These are phyloP conservation scores for Paecilomyces sp. DNA, from an alignment of 2,329 filamentous ascomycete species.

Conservation along the genomic window DNA sequence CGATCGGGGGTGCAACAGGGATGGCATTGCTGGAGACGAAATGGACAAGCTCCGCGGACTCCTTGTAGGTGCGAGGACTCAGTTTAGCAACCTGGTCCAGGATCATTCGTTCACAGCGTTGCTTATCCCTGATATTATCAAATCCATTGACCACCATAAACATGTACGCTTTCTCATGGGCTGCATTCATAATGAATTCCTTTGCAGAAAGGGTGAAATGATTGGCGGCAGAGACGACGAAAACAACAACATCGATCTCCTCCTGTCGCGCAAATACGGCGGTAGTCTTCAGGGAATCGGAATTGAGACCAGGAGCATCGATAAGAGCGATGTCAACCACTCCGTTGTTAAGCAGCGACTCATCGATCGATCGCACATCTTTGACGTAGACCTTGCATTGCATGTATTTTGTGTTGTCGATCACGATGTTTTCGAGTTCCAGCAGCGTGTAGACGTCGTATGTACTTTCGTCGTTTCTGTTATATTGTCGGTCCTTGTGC, in stretches of 20 bases:
- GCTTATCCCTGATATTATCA: constrained; percentile 86
- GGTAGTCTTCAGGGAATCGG: constrained; percentile 93
- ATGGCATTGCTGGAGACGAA: constrained; percentile 98
- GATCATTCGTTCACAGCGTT: constrained; percentile 85
- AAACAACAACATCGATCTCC: constrained; percentile 97
- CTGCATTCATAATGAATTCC: constrained; percentile 94
- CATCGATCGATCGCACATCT: constrained; percentile 80
- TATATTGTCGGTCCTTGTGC: constrained; percentile 70
- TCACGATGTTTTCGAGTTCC: constrained; percentile 81
- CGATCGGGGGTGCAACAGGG: constrained; percentile 58
- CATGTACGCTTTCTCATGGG: constrained; percentile 94
- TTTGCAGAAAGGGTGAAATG: constrained; percentile 97
- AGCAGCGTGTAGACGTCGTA: constrained; percentile 77
- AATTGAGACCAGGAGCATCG: constrained; percentile 91
- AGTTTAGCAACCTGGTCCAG: constrained; percentile 79
- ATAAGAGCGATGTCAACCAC: constrained; percentile 97
- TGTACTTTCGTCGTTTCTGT: constrained; percentile 85
- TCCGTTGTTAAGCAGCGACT: constrained; percentile 92
- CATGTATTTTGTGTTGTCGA: constrained; percentile 79
- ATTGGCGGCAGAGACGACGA: constrained; percentile 94
- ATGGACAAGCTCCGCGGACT: constrained; percentile 85
- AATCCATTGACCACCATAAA: constrained; percentile 99
- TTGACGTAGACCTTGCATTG: constrained; percentile 97
- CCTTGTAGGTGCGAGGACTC: constrained; percentile 90
- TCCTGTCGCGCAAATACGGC: constrained; percentile 95